Percentiles rank a stretch among this genome's conserved stretches.
Evolutionary conservation across 2,329 filamentous ascomycete species (phyloP).

Genomic region (Trichoderma simmonsii): DNA sequence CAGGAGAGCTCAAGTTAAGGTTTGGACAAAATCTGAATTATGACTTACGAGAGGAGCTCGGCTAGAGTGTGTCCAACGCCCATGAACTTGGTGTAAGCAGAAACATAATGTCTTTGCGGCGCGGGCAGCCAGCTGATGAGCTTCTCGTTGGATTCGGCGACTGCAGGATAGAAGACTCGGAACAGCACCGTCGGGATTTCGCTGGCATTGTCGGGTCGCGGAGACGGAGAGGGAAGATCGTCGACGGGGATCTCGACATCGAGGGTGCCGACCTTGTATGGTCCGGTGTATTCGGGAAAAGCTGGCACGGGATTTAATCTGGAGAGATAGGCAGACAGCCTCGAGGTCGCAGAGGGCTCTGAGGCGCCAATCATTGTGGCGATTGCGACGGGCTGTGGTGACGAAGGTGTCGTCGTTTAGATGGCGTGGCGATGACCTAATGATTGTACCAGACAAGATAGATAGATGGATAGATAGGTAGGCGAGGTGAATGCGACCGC

Average conservation of each 20-base stretch:
- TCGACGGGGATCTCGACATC: constrained; percentile 75
- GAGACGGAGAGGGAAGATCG: constrained; percentile 53
- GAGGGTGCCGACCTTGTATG: constrained; percentile 73
- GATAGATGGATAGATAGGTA: background rate
- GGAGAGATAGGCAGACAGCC: constrained; percentile 48
- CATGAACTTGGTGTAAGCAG: constrained; percentile 73
- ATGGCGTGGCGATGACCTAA: background rate
- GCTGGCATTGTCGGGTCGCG: constrained; percentile 50
- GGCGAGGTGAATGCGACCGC: background rate
- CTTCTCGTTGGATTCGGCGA: constrained; percentile 49
- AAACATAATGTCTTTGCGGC: constrained; percentile 70
- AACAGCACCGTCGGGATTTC: constrained; percentile 72
- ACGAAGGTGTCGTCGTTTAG: background rate
- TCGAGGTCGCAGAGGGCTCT: constrained; percentile 29
- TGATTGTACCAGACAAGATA: background rate
- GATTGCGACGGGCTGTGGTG: background rate
- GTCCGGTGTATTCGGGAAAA: constrained; percentile 74
- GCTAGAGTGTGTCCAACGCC: constrained; percentile 60
- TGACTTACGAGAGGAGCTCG: constrained; percentile 54
- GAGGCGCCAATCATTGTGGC: constrained; percentile 12
- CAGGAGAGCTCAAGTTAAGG: background rate
- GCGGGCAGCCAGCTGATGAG: constrained; percentile 73
- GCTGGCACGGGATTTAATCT: constrained; percentile 64
- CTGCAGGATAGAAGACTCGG: constrained; percentile 76
- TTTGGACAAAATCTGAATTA: background rate